Base-by-base conservation (phyloP, 306 rosid species). In the Cicer judaicum region DNA sequence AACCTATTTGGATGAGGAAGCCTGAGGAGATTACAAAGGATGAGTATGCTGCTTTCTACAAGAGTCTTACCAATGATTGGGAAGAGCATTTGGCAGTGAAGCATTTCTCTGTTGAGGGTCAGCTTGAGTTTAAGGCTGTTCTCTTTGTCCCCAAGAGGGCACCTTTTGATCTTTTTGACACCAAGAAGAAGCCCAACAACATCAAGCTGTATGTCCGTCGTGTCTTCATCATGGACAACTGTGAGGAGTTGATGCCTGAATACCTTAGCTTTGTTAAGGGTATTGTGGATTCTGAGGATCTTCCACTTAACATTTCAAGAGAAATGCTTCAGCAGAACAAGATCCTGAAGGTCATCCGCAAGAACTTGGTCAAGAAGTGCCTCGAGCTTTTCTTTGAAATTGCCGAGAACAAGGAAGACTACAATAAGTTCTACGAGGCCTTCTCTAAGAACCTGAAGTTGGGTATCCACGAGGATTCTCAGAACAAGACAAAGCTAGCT, bases 1-100 rank as follows among this genome's bases (percentile, higher is more conserved):
- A 93, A 78, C 98, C 98, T 8, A 93, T 89, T 70, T 91, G 98
- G 98, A 88, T 93, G 97, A 91, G 98, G 89, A 93, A 93, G 89
- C 89, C 98, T 1, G 98, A 93, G 49, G 97, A 93, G 78, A 93
- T 93, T 15, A 80, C 81, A 0, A 91, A 93, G 78, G 97, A 93
- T 16, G 98, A 93, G 70, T 93, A 93, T 74, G 77, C 98, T 77
- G 98, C 98, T 1, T 93, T 93, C 74, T 93, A 93, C 40, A 93
- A 91, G 86, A 91, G 97, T 80, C 92, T 93, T 6, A 93, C 98
- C 24, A 93, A 93, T 46, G 98, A 93, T 19, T 93, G 98, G 98
- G 98, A 93, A 69, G 98, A 93, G 53, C 97, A 93, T 76, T 83
- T 93, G 73, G 81, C 90, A 38, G 97, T 93, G 34, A 93, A 93